phyloP scores from a whole-genome alignment of 495 filamentous ascomycete species.

The Aspergillus nidulans region DNA sequence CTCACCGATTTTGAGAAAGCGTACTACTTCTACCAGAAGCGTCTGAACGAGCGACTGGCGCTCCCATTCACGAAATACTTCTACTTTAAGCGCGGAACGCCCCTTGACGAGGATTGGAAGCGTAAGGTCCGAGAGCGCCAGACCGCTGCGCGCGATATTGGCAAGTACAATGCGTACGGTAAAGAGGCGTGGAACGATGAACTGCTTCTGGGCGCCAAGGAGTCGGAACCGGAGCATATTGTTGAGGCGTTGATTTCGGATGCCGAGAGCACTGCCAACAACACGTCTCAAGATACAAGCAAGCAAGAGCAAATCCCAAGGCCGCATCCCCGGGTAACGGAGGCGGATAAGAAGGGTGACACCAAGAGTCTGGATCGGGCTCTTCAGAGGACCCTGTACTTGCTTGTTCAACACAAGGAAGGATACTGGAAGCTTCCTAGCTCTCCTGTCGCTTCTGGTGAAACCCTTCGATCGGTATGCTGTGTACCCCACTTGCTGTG shows the following conservation, averaged over 20 bases:
- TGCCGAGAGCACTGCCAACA: conserved; percentile 63
- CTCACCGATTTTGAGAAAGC: conserved; percentile 85
- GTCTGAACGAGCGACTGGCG: conserved; percentile 87
- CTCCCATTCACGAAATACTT: conserved; percentile 88
- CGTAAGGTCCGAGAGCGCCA: conserved; percentile 72
- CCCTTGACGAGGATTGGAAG: conserved; percentile 83
- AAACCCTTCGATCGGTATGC: conserved; percentile 77
- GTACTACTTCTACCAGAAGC: conserved; percentile 94
- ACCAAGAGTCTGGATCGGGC: conserved; percentile 69
- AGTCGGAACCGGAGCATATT: conserved; percentile 55
- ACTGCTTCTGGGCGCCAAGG: conserved; percentile 64
- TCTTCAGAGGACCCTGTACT: conserved; percentile 76
- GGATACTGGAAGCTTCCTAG: conserved; percentile 78
- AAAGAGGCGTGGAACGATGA: conserved; percentile 89
- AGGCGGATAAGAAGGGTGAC: conserved; percentile 76
- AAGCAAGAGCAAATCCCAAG: conserved; percentile 66
- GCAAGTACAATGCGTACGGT: conserved; percentile 77
- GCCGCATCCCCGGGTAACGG: conserved; percentile 65
- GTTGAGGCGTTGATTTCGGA: conserved; percentile 68
- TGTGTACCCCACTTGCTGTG: background rate
- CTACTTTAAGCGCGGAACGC: conserved; percentile 91
- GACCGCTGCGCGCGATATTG: conserved; percentile 76
- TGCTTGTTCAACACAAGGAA: conserved; percentile 66
- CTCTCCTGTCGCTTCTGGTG: conserved; percentile 58
- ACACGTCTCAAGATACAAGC: conserved; percentile 57